Evolutionary conservation across 2,329 filamentous ascomycete genomes (phyloP).

Genomic region (Diaporthe nobilis): DNA sequence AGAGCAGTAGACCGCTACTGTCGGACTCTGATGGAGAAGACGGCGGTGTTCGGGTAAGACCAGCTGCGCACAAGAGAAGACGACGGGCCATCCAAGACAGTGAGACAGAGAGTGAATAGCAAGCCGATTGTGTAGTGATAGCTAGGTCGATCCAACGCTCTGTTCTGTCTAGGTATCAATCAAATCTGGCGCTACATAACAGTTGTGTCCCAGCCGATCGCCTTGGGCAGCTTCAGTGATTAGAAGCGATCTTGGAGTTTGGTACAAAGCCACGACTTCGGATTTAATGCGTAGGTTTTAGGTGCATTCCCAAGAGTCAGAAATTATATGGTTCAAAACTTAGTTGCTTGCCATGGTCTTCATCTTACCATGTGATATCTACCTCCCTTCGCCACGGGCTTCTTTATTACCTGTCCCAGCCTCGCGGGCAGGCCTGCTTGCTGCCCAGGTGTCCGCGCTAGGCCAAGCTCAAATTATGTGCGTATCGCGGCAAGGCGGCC

Average conservation of each 20-base stretch:
- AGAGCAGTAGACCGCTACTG: background rate
- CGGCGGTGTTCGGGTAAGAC: slow-evolving; percentile 40
- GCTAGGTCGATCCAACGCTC: background rate
- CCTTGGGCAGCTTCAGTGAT: background rate
- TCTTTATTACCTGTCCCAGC: background rate
- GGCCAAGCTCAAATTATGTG: background rate
- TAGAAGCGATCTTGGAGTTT: background rate
- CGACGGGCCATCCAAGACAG: slow-evolving; percentile 36
- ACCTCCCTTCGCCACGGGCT: background rate
- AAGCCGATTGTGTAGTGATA: background rate
- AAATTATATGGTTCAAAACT: no score
- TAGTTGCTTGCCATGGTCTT: background rate
- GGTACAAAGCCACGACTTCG: background rate
- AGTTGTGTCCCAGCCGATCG: background rate
- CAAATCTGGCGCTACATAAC: background rate
- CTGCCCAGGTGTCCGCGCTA: background rate
- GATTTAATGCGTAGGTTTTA: background rate
- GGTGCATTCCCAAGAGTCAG: background rate
- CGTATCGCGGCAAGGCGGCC: slow-evolving; percentile 18
- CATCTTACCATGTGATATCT: background rate
- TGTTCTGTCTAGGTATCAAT: background rate
- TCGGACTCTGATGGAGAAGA: slow-evolving; percentile 36
- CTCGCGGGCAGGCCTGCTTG: background rate
- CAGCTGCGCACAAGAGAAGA: slow-evolving; percentile 43
- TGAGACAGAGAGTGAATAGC: slow-evolving; percentile 40